These are phyloP conservation scores for Syzygium syzygioides DNA, from an alignment of 441 rosid species.

Conservation along the genomic window DNA sequence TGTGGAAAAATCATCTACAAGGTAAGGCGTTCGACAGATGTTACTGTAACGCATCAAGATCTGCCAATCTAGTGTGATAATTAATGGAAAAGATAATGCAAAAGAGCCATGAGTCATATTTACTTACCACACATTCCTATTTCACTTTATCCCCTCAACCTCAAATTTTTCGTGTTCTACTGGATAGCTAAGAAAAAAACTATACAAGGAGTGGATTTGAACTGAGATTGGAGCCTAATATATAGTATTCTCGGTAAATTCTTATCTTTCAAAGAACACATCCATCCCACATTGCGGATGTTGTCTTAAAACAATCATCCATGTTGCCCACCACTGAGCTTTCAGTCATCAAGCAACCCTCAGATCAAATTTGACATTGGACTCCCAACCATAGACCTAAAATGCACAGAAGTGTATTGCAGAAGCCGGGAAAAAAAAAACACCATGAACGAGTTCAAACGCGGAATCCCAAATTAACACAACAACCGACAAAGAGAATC, in stretches of 20 bases:
- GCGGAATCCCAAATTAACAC: neutral
- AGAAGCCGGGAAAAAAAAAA: neutral
- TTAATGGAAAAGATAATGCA: neutral
- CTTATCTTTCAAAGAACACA: neutral
- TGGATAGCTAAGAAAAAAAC: neutral
- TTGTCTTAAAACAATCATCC: neutral
- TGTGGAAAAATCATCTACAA: neutral
- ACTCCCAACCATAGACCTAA: neutral
- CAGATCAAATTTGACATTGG: neutral
- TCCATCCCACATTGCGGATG: neutral
- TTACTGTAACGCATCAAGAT: neutral
- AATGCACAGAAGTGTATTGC: neutral
- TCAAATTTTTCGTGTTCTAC: neutral
- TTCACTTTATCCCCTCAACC: neutral
- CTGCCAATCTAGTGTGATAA: neutral
- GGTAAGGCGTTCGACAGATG: neutral
- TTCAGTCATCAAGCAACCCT: neutral
- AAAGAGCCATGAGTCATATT: neutral
- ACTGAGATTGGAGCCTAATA: neutral
- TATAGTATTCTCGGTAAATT: neutral
- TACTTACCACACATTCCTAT: neutral
- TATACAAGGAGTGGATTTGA: neutral
- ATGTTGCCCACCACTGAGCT: neutral
- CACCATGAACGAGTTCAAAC: neutral
- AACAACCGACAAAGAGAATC: neutral